These are phyloP conservation scores for Beta macrorhiza DNA, from an alignment of 179 eudicot genomes.

Conservation along the genomic window DNA sequence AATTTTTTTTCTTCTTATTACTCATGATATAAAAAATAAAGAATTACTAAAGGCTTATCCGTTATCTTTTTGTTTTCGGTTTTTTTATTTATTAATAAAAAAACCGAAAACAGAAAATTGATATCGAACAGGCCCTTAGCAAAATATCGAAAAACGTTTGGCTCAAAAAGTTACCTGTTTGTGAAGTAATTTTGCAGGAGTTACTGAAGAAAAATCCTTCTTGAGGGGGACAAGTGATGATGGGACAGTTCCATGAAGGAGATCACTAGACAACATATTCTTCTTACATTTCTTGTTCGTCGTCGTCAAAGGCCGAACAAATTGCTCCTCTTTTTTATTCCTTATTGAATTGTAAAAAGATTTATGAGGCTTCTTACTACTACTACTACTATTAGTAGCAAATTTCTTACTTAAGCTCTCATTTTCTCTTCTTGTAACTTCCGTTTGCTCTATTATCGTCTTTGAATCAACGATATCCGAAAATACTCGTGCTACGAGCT, in stretches of 20 bases:
- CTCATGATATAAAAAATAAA: background rate
- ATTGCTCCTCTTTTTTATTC: constrained; percentile 66
- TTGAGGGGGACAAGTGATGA: constrained; percentile 53
- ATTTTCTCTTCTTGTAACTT: constrained; percentile 2
- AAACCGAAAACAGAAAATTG: background rate
- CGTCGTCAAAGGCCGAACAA: constrained; percentile 36
- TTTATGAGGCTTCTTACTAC: constrained; percentile 22
- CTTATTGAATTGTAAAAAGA: constrained; percentile 27
- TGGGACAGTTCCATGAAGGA: constrained; percentile 43
- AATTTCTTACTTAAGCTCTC: background rate
- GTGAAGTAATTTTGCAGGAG: constrained; percentile 42
- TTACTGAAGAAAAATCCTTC: constrained; percentile 45
- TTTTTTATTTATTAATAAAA: background rate
- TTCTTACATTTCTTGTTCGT: constrained; percentile 51
- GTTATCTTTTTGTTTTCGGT: background rate
- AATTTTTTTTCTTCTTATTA: background rate
- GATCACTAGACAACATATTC: constrained; percentile 50
- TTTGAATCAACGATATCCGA: background rate
- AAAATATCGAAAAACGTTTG: background rate
- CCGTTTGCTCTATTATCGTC: constrained; percentile 6
- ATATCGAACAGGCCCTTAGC: background rate
- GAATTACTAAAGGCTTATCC: too few species aligned
- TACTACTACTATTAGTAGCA: background rate
- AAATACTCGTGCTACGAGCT: background rate
- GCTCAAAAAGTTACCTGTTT: constrained; percentile 49